Evolutionary conservation across 2,329 filamentous ascomycete species (phyloP).

Genomic region (Exophiala alcalophila): DNA sequence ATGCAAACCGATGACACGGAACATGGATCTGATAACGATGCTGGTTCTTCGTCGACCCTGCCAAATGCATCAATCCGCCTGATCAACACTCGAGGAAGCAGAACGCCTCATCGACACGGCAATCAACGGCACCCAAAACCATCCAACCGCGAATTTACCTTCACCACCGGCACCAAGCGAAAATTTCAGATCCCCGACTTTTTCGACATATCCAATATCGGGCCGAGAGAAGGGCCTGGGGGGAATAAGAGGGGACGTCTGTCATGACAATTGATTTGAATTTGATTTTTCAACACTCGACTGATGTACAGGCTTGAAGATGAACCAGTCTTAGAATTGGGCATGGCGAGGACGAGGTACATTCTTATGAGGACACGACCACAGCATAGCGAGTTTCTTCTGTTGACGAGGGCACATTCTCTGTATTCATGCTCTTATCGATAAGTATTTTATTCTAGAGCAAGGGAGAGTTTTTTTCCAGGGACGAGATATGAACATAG

Average conservation of each 20-base stretch:
- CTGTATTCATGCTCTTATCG: slow-evolving; percentile 14
- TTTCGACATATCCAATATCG: slow-evolving; percentile 48
- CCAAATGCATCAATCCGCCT: slow-evolving; percentile 40
- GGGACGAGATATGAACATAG: not conserved
- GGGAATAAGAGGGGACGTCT: slow-evolving; percentile 46
- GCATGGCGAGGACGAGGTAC: slow-evolving; percentile 3
- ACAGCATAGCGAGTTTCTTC: slow-evolving; percentile 25
- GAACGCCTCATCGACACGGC: slow-evolving; percentile 41
- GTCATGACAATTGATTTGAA: slow-evolving; percentile 26
- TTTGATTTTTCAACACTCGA: slow-evolving; percentile 7
- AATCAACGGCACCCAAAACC: slow-evolving; percentile 39
- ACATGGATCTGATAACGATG: slow-evolving; percentile 15
- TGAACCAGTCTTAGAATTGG: slow-evolving; percentile 1
- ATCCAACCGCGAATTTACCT: slow-evolving; percentile 39
- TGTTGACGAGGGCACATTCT: slow-evolving; percentile 14
- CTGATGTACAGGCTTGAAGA: no score
- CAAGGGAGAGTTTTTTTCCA: not conserved
- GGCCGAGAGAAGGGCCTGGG: slow-evolving; percentile 40
- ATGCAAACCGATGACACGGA: slow-evolving; percentile 42
- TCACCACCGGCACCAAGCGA: slow-evolving; percentile 46
- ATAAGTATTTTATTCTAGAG: slow-evolving; percentile 2
- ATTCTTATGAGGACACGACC: slow-evolving; percentile 25
- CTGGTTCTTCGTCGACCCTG: slow-evolving; percentile 31
- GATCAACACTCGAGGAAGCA: slow-evolving; percentile 42
- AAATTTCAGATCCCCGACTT: slow-evolving; percentile 49